These are phyloP conservation scores for Tetrahymena thermophila DNA, from an alignment of 73 alveolate species.

Conservation along the genomic window DNA sequence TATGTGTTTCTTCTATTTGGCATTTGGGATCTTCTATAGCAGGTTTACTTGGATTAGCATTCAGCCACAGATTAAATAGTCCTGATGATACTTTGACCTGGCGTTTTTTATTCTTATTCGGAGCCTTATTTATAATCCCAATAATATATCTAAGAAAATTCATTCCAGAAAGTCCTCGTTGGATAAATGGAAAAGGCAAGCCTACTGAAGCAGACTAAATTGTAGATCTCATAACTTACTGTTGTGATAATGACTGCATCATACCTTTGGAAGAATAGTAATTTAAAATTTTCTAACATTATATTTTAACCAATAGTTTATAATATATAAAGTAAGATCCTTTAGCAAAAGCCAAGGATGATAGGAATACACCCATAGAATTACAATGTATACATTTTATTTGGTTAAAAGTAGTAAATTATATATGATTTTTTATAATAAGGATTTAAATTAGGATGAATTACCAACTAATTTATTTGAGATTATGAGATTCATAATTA, in stretches of 20 bases:
- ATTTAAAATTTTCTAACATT: background rate
- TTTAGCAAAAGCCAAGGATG: background rate
- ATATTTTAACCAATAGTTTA: background rate
- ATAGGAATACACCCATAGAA: background rate
- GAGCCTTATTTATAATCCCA: background rate
- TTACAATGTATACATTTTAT: background rate
- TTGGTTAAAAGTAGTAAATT: background rate
- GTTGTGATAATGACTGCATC: background rate
- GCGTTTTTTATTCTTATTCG: background rate
- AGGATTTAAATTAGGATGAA: background rate
- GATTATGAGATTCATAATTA: background rate
- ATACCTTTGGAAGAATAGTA: background rate
- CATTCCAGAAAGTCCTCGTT: background rate
- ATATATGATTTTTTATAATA: background rate
- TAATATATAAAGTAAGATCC: background rate
- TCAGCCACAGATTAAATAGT: background rate
- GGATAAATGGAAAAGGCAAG: background rate
- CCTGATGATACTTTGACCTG: background rate
- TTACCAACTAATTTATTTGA: background rate
- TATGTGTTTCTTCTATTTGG: background rate
- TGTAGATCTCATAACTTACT: background rate
- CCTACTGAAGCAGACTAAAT: background rate
- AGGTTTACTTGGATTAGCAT: background rate
- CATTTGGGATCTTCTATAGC: background rate
- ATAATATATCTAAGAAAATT: background rate